These are phyloP conservation scores for Xerocomus minutiporus DNA, from an alignment of 1,284 basidiomycete species.

Conservation along the genomic window DNA sequence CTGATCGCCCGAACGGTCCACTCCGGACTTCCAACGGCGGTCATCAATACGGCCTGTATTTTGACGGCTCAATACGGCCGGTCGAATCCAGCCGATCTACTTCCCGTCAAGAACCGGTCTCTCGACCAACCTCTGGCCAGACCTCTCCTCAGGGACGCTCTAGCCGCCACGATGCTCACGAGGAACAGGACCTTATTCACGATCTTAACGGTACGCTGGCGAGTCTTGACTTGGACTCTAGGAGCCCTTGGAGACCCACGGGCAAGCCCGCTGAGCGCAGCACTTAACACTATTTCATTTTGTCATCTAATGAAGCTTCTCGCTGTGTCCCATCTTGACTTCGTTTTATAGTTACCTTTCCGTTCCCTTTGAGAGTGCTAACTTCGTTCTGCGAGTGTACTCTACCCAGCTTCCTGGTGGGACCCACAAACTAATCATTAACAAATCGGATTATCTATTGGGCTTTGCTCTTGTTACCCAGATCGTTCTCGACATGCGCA, in stretches of 20 bases:
- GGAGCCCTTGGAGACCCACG: conserved; percentile 24
- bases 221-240: conserved; percentile 58
- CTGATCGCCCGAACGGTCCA: conserved; percentile 40
- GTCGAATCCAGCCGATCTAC: conserved; percentile 37
- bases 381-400: conserved; percentile 17
- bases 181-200: conserved; percentile 52
- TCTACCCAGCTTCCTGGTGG: conserved; percentile 14
- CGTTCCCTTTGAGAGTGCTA: conserved; percentile 17
- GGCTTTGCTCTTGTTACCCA: conserved; percentile 35
- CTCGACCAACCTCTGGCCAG: conserved; percentile 48
- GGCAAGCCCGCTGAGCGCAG: conserved; percentile 20
- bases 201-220: conserved; percentile 75
- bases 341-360: conserved; percentile 24
- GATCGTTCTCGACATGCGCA: conserved; percentile 37
- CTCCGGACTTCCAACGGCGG: conserved; percentile 41
- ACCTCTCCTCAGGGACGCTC: conserved; percentile 26
- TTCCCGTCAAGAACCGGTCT: conserved; percentile 47
- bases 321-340: conserved; percentile 13
- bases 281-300: conserved; percentile 12
- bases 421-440: conserved; percentile 29
- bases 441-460: conserved; percentile 34
- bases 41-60: conserved; percentile 42
- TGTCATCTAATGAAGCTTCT: conserved; percentile 16
- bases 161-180: conserved; percentile 22
- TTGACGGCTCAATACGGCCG: conserved; percentile 34